Percentiles rank a stretch among this genome's conserved stretches.
These are phyloP conservation scores for Cercophora samala DNA, from an alignment of 495 filamentous ascomycete species.

Conservation along the genomic window DNA sequence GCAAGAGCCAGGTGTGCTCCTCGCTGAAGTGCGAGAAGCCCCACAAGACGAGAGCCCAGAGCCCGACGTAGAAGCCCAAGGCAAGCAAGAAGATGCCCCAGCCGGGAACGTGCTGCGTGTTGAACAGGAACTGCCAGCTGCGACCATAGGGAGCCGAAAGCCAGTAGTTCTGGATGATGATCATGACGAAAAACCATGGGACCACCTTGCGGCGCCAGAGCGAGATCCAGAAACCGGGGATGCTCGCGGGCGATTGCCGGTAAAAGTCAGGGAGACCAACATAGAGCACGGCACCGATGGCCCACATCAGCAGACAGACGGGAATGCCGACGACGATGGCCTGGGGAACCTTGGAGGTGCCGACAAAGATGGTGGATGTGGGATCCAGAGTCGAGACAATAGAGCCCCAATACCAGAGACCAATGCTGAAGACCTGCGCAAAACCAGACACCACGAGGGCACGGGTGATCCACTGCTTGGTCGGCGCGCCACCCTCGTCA, in stretches of 20 bases:
- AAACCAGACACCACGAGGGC: conserved; percentile 62
- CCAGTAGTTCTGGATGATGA: conserved; percentile 67
- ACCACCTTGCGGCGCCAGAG: conserved; percentile 58
- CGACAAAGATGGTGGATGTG: conserved; percentile 27
- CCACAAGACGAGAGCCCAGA: conserved; percentile 53
- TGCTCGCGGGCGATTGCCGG: conserved; percentile 61
- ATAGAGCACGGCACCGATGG: conserved; percentile 51
- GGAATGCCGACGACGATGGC: conserved; percentile 50
- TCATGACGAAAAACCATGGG: conserved; percentile 58
- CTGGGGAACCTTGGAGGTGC: conserved; percentile 30
- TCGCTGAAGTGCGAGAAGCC: conserved; percentile 50
- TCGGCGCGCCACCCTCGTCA: conserved; percentile 56
- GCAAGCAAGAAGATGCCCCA: conserved; percentile 55
- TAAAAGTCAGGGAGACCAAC: conserved; percentile 63
- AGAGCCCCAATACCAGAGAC: conserved; percentile 66
- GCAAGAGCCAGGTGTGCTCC: conserved; percentile 61
- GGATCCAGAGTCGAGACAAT: conserved; percentile 34
- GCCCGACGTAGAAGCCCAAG: conserved; percentile 55
- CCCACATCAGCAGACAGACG: conserved; percentile 51
- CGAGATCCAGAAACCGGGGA: conserved; percentile 59
- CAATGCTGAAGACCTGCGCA: conserved; percentile 60
- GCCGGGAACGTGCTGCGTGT: conserved; percentile 46
- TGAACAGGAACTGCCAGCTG: conserved; percentile 61
- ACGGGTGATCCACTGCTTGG: conserved; percentile 62
- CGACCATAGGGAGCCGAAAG: conserved; percentile 59